phyloP scores from a whole-genome alignment of 1,284 basidiomycete species.

The Veloboletus limbatus region DNA sequence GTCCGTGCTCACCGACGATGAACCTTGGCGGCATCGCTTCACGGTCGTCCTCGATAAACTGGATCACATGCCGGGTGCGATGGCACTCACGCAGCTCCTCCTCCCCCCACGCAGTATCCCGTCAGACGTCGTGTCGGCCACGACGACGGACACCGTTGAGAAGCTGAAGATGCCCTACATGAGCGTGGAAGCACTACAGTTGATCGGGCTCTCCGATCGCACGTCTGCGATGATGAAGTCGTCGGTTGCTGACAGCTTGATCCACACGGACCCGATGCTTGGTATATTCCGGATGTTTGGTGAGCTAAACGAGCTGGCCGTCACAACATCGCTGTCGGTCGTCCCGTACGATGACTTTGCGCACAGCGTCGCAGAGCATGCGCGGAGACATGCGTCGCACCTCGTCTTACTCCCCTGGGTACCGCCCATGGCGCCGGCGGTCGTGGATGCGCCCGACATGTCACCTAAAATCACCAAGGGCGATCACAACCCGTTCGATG shows the following conservation, averaged over 20 bases:
- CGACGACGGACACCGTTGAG: conserved; percentile 1
- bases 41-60: conserved; percentile 86
- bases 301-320: conserved; percentile 67
- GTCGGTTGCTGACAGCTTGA: conserved; percentile 68
- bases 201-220: conserved; percentile 89
- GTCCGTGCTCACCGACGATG: conserved; percentile 16
- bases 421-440: conserved; percentile 19
- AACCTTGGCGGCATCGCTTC: conserved; percentile 44
- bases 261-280: conserved; percentile 77
- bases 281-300: conserved; percentile 85
- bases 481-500: conserved; percentile 55
- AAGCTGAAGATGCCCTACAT: conserved; percentile 11
- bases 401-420: conserved; percentile 86
- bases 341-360: conserved; percentile 72
- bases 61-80: conserved; percentile 79
- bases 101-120: conserved; percentile 9
- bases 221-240: conserved; percentile 90
- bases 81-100: conserved; percentile 66
- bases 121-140: conserved; percentile 14
- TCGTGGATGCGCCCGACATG: conserved; percentile 6
- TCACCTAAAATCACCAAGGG: conserved; percentile 4
- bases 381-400: conserved; percentile 58
- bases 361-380: conserved; percentile 67
- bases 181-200: conserved; percentile 68
- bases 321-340: conserved; percentile 65